Conservation (phyloP, 108 stramenopile genomes). For the Cyclotella choctawhatcheeana region DNA sequence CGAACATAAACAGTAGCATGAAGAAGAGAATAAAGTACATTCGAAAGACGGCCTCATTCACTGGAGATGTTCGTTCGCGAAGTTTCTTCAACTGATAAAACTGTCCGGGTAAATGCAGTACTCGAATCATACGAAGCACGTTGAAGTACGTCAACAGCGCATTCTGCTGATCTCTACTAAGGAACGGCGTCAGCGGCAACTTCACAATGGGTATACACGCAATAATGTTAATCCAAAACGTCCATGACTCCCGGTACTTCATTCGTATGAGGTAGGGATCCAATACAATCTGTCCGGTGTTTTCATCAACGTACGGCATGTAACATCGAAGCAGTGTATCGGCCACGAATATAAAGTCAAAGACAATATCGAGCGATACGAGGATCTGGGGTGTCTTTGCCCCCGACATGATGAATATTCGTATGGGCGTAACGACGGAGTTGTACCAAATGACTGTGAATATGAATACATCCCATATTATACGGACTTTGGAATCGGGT, state of each 20-base stretch:
- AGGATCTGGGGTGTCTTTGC: constrained; percentile 29
- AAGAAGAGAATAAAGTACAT: constrained; percentile 60
- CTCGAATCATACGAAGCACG: constrained; percentile 50
- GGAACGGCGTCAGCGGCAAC: constrained; percentile 25
- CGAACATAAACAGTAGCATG: constrained; percentile 45
- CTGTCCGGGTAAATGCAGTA: constrained; percentile 43
- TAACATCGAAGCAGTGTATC: constrained; percentile 47
- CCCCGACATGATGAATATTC: constrained; percentile 46
- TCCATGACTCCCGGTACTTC: constrained; percentile 26
- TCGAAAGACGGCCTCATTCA: constrained; percentile 56
- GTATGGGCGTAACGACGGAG: constrained; percentile 47
- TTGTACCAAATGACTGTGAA: constrained; percentile 61
- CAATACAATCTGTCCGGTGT: constrained; percentile 45
- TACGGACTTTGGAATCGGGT: constrained; percentile 39
- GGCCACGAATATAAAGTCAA: constrained; percentile 56
- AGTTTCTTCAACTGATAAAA: constrained; percentile 51
- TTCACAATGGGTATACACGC: constrained; percentile 51
- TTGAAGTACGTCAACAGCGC: constrained; percentile 25
- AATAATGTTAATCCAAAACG: constrained; percentile 46
- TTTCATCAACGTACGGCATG: constrained; percentile 46
- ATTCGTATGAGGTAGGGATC: constrained; percentile 29
- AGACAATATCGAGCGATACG: constrained; percentile 22
- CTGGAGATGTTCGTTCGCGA: constrained; percentile 29
- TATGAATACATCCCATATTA: constrained; percentile 52
- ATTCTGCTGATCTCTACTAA: constrained; percentile 13